These are phyloP conservation scores for Thozetella sp. DNA, from an alignment of 495 filamentous ascomycete species.

Conservation along the genomic window DNA sequence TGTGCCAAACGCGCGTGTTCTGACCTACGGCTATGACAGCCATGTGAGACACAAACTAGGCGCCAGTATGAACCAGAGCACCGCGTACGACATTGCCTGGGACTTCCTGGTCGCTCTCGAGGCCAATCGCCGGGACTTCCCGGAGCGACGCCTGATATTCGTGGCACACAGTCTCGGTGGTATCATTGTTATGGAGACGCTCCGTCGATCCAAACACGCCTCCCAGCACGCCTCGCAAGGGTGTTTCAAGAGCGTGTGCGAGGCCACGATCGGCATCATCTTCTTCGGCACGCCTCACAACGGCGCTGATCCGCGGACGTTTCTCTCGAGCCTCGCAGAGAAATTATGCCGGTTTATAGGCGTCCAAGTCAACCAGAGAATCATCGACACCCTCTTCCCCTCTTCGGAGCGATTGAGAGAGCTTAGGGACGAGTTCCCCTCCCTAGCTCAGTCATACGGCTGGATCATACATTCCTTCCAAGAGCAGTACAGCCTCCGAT, in stretches of 20 bases:
- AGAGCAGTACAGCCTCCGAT: too few species aligned
- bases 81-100: constrained; percentile 33
- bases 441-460: too few species aligned
- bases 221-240: constrained; percentile 10
- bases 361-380: too few species aligned
- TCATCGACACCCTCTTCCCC: too few species aligned
- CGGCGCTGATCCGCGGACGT: constrained; percentile 32
- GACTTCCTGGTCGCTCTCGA: constrained; percentile 37
- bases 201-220: constrained; percentile 25
- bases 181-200: constrained; percentile 46
- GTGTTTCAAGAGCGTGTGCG: constrained; percentile 22
- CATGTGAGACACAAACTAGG: constrained; percentile 28
- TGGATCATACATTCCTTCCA: too few species aligned
- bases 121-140: constrained; percentile 16
- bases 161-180: constrained; percentile 56
- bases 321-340: too few species aligned
- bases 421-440: too few species aligned
- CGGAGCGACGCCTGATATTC: constrained; percentile 41
- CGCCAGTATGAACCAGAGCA: constrained; percentile 20
- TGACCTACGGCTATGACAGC: constrained; percentile 18
- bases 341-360: too few species aligned
- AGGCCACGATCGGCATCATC: constrained; percentile 35
- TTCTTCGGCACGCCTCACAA: constrained; percentile 48
- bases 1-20: background rate
- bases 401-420: too few species aligned